phyloP scores from a whole-genome alignment of 2,329 filamentous ascomycete genomes.

The Purpureocillium takamizusanense region DNA sequence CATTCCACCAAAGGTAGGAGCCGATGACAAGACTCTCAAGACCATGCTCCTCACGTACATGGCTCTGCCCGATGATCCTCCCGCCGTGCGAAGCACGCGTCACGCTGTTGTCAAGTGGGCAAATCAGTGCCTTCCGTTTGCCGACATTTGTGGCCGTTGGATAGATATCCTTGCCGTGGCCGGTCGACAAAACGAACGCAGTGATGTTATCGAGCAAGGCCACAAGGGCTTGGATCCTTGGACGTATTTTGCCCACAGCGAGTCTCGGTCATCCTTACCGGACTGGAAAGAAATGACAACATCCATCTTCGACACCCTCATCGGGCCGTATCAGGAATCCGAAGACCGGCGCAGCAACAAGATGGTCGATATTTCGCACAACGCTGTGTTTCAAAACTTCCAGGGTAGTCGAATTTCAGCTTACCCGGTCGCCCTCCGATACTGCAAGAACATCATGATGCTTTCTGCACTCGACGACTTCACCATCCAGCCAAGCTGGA shows the following conservation, averaged over 20 bases:
- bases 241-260: conserved; percentile 38
- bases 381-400: conserved; percentile 35
- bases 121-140: conserved; percentile 76
- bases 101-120: conserved; percentile 83
- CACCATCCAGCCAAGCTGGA: conserved; percentile 73
- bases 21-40: conserved; percentile 26
- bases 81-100: conserved; percentile 62
- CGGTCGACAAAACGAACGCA: conserved; percentile 56
- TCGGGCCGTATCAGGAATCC: conserved; percentile 13
- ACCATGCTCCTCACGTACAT: conserved; percentile 61
- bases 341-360: neutral
- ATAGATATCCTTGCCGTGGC: conserved; percentile 77
- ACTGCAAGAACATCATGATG: conserved; percentile 48
- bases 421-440: conserved; percentile 61
- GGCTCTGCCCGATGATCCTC: conserved; percentile 36
- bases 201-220: conserved; percentile 83
- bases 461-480: conserved; percentile 38
- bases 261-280: conserved; percentile 30
- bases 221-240: conserved; percentile 72
- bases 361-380: conserved; percentile 2
- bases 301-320: conserved; percentile 35
- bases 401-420: conserved; percentile 38
- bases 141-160: conserved; percentile 73
- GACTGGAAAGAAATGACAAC: conserved; percentile 42
- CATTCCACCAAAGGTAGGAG: conserved; percentile 25